Evolutionary conservation across 306 rosid species (phyloP), one percentile per base, ranked within the genome.

Genomic region (Medicago arabica): DNA sequence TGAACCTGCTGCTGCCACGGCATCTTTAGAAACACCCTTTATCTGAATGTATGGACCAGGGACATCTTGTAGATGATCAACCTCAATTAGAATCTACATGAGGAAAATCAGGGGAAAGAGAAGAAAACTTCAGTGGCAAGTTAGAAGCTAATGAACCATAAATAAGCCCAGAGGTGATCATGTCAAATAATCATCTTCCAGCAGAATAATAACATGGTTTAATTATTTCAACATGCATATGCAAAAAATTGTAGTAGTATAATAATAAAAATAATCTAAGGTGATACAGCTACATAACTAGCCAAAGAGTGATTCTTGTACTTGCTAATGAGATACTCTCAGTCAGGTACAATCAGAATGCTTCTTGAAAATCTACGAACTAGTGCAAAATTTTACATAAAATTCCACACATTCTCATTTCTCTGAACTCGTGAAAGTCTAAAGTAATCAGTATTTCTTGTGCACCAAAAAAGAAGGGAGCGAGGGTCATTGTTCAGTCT

Each of bases 1-100:
- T 54, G 97, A 89, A 71, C 98, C 99, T 9, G 96, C 97, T 75
- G 91, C 91, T 72, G 88, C 90, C 38, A 95, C 99, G 15, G 99
- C 97, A 83, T 95, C 97, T 87, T 92, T 95, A 82, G 88, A 83
- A 75, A 95, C 90, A 79, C 97, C 97, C 82, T 95, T 95, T 78
- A 95, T 95, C 86, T 95, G 99, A 80, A 92, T 83, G 86, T 95
- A 92, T 70, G 93, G 97, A 75, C 94, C 89, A 41, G 93, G 79
- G 82, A 85, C 88, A 82, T 92, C 97, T 95, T 95, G 97, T 57
- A 95, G 88, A 87, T 92, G 93, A 87, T 95, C 98, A 63, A 95
- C 93, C 91, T 95, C 99, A 50, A 95, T 81, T 64, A 95, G 77
- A 78, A 95, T 92, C 99, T 94, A 74, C 34, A 64, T 13, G 5